Conservation (phyloP, 192 early-diverging fungal genomes). For the Pilobolus umbonatus region DNA sequence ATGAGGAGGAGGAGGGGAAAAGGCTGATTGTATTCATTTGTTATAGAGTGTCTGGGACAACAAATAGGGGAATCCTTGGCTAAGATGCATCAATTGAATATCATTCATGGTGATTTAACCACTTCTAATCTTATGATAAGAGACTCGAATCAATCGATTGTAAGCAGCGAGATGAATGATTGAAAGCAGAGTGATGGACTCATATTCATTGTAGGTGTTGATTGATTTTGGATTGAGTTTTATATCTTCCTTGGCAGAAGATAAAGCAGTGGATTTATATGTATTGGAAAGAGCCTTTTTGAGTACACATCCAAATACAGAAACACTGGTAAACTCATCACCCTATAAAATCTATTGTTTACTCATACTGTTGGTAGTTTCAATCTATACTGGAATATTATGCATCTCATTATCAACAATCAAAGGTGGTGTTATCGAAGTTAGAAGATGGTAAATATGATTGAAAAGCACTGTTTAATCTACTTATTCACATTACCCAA, state of each 20-base stretch:
- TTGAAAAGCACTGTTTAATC: background rate
- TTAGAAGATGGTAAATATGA: slow-evolving; percentile 72
- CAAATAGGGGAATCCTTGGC: slow-evolving; percentile 65
- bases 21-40: background rate
- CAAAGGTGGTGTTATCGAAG: slow-evolving; percentile 58
- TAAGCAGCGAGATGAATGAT: slow-evolving; percentile 16
- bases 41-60: slow-evolving; percentile 37
- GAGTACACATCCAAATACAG: slow-evolving; percentile 89
- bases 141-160: slow-evolving; percentile 42
- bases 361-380: slow-evolving; percentile 51
- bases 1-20: too few species aligned
- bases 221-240: slow-evolving; percentile 98
- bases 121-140: slow-evolving; percentile 90
- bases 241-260: slow-evolving; percentile 78
- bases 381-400: slow-evolving; percentile 68
- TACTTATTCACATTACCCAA: background rate
- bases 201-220: slow-evolving; percentile 43
- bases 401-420: slow-evolving; percentile 45
- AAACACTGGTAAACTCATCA: slow-evolving; percentile 54
- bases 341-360: background rate
- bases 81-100: slow-evolving; percentile 76
- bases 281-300: slow-evolving; percentile 92
- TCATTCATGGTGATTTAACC: slow-evolving; percentile 96
- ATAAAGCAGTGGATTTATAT: slow-evolving; percentile 98
- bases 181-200: background rate